These are phyloP conservation scores for Aspergillus hancockii DNA, from an alignment of 495 filamentous ascomycete genomes.

Conservation along the genomic window DNA sequence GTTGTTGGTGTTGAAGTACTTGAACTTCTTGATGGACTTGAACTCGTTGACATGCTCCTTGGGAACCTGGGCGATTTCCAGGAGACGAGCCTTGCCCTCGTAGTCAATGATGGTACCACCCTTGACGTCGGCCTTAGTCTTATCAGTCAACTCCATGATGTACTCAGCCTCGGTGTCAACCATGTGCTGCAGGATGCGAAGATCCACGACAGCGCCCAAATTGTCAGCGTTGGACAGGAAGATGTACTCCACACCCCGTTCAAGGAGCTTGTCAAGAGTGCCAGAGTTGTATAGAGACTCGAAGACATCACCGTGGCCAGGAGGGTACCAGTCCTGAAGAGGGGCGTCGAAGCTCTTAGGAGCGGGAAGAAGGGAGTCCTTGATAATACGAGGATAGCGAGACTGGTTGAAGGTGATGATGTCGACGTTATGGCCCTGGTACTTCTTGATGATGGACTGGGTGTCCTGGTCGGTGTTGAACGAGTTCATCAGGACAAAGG, in stretches of 20 bases:
- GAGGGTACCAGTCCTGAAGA: constrained; percentile 98
- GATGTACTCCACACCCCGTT: constrained; percentile 92
- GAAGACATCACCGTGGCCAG: constrained; percentile 98
- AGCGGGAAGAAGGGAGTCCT: constrained; percentile 95
- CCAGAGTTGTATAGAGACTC: constrained; percentile 99
- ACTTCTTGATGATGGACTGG: constrained; percentile 99
- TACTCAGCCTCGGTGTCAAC: constrained; percentile 93
- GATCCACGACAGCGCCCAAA: constrained; percentile 94
- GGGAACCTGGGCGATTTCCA: constrained; percentile 99
- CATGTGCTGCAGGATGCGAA: constrained; percentile 99
- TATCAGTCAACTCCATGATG: constrained; percentile 99
- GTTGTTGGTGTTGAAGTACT: constrained; percentile 99
- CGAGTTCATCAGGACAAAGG: constrained; percentile 99
- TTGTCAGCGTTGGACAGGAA: constrained; percentile 99
- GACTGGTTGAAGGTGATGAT: constrained; percentile 99
- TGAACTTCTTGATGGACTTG: constrained; percentile 99
- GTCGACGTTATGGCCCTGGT: constrained; percentile 99
- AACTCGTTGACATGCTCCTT: constrained; percentile 99
- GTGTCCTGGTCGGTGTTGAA: constrained; percentile 99
- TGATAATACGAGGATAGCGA: constrained; percentile 92
- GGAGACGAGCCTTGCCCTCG: constrained; percentile 90
- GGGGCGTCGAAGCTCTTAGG: constrained; percentile 86
- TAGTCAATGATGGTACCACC: constrained; percentile 99
- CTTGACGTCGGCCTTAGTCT: constrained; percentile 99
- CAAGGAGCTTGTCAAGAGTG: constrained; percentile 92